Percentiles rank a stretch among this genome's conserved stretches.
These are phyloP conservation scores for Paramecium sexaurelia DNA, from an alignment of 73 alveolate genomes.

Conservation along the genomic window DNA sequence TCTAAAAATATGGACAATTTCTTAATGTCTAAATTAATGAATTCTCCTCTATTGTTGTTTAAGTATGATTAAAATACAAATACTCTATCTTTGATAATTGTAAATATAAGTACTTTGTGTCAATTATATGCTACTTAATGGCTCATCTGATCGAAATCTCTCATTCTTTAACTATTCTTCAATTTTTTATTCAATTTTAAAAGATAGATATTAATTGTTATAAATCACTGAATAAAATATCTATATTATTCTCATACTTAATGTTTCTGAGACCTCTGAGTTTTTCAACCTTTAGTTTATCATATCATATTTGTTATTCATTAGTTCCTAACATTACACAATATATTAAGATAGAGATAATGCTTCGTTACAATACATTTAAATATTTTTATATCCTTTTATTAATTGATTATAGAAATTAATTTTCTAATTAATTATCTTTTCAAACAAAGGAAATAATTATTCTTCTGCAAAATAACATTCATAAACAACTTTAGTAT, in stretches of 20 bases:
- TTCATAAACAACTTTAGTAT: background rate
- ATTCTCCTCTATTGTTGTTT: background rate
- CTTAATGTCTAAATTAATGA: background rate
- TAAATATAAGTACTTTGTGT: background rate
- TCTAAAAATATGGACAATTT: background rate
- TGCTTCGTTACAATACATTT: background rate
- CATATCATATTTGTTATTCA: background rate
- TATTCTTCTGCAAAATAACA: background rate
- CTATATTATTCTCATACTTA: background rate
- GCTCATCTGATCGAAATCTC: background rate
- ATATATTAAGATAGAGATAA: background rate
- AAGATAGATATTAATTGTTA: background rate
- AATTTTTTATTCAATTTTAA: background rate
- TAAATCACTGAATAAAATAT: background rate
- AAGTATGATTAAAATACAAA: background rate
- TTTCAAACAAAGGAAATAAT: background rate
- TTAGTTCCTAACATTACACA: background rate
- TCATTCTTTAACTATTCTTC: background rate
- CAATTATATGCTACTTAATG: background rate
- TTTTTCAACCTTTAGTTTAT: background rate
- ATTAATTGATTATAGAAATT: background rate
- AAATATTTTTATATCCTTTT: background rate
- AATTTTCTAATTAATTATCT: background rate
- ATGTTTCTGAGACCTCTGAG: background rate
- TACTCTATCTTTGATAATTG: background rate